These are phyloP conservation scores for Crithidia sp. DNA, from an alignment of 208 protist genomes.

Conservation along the genomic window DNA sequence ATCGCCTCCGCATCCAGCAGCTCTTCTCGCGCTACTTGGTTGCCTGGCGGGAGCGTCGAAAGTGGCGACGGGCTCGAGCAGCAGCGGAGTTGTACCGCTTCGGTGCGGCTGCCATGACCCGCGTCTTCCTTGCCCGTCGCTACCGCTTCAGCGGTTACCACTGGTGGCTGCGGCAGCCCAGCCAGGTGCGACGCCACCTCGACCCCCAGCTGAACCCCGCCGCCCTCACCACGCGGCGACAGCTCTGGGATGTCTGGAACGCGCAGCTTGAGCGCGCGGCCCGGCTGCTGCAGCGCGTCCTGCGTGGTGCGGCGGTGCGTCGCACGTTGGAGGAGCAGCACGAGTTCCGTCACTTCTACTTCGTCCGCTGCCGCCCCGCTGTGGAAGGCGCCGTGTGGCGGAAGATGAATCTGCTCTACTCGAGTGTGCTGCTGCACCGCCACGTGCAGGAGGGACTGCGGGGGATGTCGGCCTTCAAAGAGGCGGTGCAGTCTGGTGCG, in stretches of 20 bases:
- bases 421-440: conserved; percentile 39
- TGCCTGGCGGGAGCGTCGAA: conserved; percentile 30
- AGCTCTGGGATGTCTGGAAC: conserved; percentile 42
- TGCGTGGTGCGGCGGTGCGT: conserved; percentile 36
- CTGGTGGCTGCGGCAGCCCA: conserved; percentile 56
- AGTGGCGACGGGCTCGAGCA: conserved; percentile 25
- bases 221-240: conserved; percentile 18
- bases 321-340: conserved; percentile 21
- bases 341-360: conserved; percentile 43
- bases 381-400: conserved; percentile 47
- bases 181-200: conserved; percentile 27
- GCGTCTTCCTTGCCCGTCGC: conserved; percentile 46
- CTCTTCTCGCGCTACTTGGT: conserved; percentile 29
- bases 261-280: conserved; percentile 21
- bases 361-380: conserved; percentile 42
- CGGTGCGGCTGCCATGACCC: conserved; percentile 34
- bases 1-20: conserved; percentile 35
- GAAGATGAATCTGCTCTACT: conserved; percentile 38
- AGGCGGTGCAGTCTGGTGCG: conserved; percentile 18
- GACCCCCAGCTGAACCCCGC: conserved; percentile 14
- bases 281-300: conserved; percentile 41
- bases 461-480: conserved; percentile 4
- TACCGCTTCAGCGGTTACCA: conserved; percentile 58
- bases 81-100: conserved; percentile 36
- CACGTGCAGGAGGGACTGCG: conserved; percentile 41